Conservation (phyloP, 495 filamentous ascomycete genomes). For the Massariosphaeria phaeospora region DNA sequence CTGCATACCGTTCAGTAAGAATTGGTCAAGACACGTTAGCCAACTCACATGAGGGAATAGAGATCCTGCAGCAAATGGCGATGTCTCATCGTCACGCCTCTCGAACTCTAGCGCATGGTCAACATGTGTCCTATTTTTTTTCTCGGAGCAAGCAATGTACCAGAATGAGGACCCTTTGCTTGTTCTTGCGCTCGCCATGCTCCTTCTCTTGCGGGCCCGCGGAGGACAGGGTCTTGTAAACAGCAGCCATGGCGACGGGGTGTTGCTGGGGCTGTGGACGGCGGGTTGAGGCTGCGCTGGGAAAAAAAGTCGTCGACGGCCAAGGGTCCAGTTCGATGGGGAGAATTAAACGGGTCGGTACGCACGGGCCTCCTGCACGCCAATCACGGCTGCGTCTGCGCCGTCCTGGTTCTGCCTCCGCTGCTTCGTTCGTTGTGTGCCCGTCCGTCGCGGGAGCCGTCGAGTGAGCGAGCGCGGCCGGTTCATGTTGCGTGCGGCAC, state of each 20-base stretch:
- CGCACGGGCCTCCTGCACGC: conserved; percentile 17
- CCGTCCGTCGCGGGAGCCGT: too few species aligned
- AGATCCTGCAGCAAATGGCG: conserved; percentile 91
- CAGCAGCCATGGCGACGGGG: conserved; percentile 70
- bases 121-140: not conserved
- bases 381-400: too few species aligned
- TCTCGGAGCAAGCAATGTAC: conserved; percentile 8
- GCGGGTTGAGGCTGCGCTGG: not conserved
- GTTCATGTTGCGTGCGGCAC: too few species aligned
- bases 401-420: too few species aligned
- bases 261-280: not conserved
- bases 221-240: conserved; percentile 89
- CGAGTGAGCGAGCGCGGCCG: too few species aligned
- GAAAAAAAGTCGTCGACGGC: conserved; percentile 11
- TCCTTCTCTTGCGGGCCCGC: conserved; percentile 36
- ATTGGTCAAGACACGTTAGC: not conserved
- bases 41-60: conserved; percentile 60
- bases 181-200: conserved; percentile 49
- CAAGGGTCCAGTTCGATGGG: conserved; percentile 1
- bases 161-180: conserved; percentile 82
- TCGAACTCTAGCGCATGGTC: conserved; percentile 24
- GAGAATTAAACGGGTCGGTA: not conserved
- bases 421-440: too few species aligned
- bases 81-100: conserved; percentile 71
- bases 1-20: conserved; percentile 7